A percentile compares a stretch with the other conserved stretches of the same genome.
Conservation (phyloP, 75 land plant genomes). For the Pinus taeda region DNA sequence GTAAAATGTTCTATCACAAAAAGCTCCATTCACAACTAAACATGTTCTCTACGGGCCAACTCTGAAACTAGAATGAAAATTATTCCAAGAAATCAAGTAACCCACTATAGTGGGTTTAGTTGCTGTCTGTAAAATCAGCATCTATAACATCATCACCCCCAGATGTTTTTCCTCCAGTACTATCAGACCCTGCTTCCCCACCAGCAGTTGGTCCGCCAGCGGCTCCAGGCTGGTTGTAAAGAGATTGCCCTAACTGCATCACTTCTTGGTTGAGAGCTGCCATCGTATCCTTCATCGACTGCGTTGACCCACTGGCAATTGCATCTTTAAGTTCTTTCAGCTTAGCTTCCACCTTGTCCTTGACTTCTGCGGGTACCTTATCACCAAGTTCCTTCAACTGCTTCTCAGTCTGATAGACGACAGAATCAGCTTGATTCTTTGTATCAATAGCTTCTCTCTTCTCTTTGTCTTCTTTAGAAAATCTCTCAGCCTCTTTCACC, state of each 20-base stretch:
- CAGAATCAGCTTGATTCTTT: conserved; percentile 86
- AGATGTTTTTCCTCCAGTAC: conserved; percentile 21
- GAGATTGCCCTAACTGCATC: conserved; percentile 88
- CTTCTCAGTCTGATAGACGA: conserved; percentile 83
- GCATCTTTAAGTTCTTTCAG: conserved; percentile 79
- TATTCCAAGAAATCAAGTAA: conserved; percentile 2
- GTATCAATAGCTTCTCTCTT: conserved; percentile 90
- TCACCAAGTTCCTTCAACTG: conserved; percentile 89
- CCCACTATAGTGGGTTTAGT: conserved; percentile 19
- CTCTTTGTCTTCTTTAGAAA: conserved; percentile 85
- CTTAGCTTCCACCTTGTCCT: conserved; percentile 86
- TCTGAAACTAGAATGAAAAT: not conserved
- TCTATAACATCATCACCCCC: conserved; percentile 82
- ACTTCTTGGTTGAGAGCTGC: conserved; percentile 89
- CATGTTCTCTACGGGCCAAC: not conserved
- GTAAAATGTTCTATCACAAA: not conserved
- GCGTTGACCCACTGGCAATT: conserved; percentile 62
- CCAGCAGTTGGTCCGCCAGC: conserved; percentile 33
- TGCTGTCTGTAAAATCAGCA: conserved; percentile 90
- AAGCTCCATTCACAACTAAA: conserved; percentile 1
- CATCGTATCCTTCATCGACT: conserved; percentile 68
- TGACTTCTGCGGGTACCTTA: conserved; percentile 73
- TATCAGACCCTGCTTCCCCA: conserved; percentile 21
- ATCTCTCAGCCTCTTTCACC: conserved; percentile 86
- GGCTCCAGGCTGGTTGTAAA: conserved; percentile 67